These are phyloP conservation scores for Starmera quercuum DNA, from an alignment of 805 yeast species.

Conservation along the genomic window DNA sequence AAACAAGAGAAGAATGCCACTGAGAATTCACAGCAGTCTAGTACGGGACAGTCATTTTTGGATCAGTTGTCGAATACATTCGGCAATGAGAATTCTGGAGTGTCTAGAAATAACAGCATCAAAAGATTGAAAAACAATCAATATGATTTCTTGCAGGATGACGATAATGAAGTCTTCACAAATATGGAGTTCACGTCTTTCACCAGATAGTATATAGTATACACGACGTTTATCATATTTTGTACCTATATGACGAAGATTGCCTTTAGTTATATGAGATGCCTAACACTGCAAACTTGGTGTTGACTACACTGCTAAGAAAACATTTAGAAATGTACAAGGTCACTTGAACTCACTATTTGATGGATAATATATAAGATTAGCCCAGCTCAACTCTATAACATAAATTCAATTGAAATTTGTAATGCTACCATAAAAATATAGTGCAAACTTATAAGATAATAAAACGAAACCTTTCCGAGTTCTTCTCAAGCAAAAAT, in stretches of 20 bases:
- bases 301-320: too few relatives aligned
- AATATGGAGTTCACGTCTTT: constrained; percentile 20
- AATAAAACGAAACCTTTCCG: too few relatives aligned
- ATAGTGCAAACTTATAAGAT: too few relatives aligned
- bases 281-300: too few relatives aligned
- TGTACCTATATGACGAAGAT: neutral
- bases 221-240: neutral
- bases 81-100: constrained; percentile 1
- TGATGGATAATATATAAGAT: too few relatives aligned
- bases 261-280: too few relatives aligned
- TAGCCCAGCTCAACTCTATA: too few relatives aligned
- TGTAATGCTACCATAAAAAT: too few relatives aligned
- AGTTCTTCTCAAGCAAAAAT: too few relatives aligned
- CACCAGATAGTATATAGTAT: constrained; percentile 11
- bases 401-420: too few relatives aligned
- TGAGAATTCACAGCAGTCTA: constrained; percentile 7
- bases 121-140: constrained; percentile 7
- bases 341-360: too few relatives aligned
- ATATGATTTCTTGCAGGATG: constrained; percentile 13
- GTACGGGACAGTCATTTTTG: constrained; percentile 16
- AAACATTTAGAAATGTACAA: too few relatives aligned
- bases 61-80: constrained; percentile 10
- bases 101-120: constrained; percentile 9
- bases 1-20: constrained; percentile 2
- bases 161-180: constrained; percentile 16